Base-by-base conservation (phyloP, 1,139 yeast species). In the Geotrichum phurueaensis region DNA sequence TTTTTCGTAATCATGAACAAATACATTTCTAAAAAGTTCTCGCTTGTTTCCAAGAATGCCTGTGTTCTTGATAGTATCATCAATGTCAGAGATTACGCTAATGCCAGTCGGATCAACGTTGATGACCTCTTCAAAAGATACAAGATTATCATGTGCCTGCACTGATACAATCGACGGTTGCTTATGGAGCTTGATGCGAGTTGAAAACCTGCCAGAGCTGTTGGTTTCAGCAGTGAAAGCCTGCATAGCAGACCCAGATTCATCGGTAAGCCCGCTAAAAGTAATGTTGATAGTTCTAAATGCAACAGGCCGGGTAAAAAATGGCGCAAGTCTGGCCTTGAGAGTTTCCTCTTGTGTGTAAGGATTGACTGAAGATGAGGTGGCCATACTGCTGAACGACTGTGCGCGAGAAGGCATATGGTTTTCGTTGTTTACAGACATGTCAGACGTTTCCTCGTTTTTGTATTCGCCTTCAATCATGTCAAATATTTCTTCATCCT, bases 41-140 rank as follows among this genome's bases (percentile, higher is more conserved):
- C 96, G 79, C 71, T 89, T 90, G 65, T 90, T 96, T 2, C 95
- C 95, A 39, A 89, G 80, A 0, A 95, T 92, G 1, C 98, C 98
- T 0, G 99, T 91, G 54, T 84, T 78, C 68, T 95, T 88, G 50
- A 94, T 84, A 0, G 99, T 95, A 70, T 95, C 99, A 70, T 95
- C 99, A 56, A 95, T 86, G 73, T 95, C 99, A 67, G 95, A 86
- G 43, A 95, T 91, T 1, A 95, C 75, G 13, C 89, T 90, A 29
- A 87, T 76, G 0, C 96, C 91, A 0, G 71, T 67, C 10, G 75
- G 70, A 62, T 73, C 65, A 20, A 70, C 62, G 45, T 56, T 58
- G 23, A 58, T 60, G 6, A 64, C 56, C 20, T 62, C 60, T 49
- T 64, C 61, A 43, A 64, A 61, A 2, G 59, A 58, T 3, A 61